These are phyloP conservation scores for Globisporangium polare DNA, from an alignment of 352 stramenopile species.

Conservation along the genomic window DNA sequence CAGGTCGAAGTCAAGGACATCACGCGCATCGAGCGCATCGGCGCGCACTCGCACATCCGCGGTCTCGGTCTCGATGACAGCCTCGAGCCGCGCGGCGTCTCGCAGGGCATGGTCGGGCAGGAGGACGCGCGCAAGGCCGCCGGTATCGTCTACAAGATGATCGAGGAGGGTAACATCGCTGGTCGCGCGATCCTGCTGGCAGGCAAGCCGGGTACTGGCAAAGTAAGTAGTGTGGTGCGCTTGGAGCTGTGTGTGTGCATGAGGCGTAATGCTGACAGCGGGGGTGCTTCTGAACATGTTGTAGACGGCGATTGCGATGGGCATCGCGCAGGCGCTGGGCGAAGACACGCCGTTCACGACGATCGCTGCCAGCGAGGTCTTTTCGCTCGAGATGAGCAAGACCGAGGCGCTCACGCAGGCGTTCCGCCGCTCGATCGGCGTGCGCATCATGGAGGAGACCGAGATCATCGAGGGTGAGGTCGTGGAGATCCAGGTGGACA, in stretches of 20 bases:
- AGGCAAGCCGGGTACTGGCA: constrained; percentile 95
- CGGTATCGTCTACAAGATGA: constrained; percentile 98
- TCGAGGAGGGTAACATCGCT: constrained; percentile 97
- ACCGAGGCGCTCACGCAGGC: constrained; percentile 99
- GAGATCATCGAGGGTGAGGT: constrained; percentile 99
- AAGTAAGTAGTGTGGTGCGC: constrained; percentile 27
- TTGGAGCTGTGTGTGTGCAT: background rate
- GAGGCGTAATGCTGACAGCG: background rate
- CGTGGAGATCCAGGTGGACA: constrained; percentile 99
- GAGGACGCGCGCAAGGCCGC: constrained; percentile 89
- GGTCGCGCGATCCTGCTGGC: constrained; percentile 95
- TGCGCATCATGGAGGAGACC: constrained; percentile 99
- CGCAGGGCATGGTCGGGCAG: constrained; percentile 98
- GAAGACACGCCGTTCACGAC: constrained; percentile 99
- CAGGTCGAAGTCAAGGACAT: constrained; percentile 94
- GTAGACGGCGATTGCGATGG: constrained; percentile 98
- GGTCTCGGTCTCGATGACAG: constrained; percentile 97
- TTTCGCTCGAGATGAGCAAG: constrained; percentile 99
- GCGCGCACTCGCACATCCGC: constrained; percentile 98
- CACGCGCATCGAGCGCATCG: constrained; percentile 98
- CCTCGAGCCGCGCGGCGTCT: constrained; percentile 91
- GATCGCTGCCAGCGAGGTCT: constrained; percentile 97
- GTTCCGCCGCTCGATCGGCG: constrained; percentile 95
- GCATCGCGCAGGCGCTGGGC: constrained; percentile 95
- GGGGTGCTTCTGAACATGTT: background rate